Conservation (phyloP, 768 basidiomycete species). For the Cystofilobasidium capitatum region DNA sequence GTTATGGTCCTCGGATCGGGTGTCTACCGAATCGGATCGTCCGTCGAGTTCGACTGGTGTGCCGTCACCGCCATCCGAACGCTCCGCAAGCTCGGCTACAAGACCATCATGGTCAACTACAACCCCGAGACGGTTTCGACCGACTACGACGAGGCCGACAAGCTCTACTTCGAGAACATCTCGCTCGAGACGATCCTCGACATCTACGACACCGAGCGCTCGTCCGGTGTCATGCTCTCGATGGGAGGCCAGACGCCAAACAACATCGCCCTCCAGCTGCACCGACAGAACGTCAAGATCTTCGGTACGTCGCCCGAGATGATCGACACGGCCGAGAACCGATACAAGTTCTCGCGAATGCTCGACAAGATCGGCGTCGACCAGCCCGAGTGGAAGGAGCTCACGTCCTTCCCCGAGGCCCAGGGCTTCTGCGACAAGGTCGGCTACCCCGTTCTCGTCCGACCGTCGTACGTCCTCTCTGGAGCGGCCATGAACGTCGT, state of each 20-base stretch:
- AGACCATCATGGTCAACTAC: slow-evolving; percentile 99
- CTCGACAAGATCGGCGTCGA: slow-evolving; percentile 91
- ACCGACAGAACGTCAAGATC: slow-evolving; percentile 79
- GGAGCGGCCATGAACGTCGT: slow-evolving; percentile 99
- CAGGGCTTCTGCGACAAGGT: slow-evolving; percentile 83
- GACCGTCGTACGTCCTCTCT: slow-evolving; percentile 95
- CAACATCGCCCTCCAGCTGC: slow-evolving; percentile 93
- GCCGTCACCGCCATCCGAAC: slow-evolving; percentile 96
- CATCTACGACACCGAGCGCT: slow-evolving; percentile 90
- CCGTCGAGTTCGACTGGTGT: slow-evolving; percentile 99
- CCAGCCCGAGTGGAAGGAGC: slow-evolving; percentile 93
- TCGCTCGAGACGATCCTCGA: slow-evolving; percentile 99
- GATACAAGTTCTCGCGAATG: slow-evolving; percentile 97
- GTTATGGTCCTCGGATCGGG: slow-evolving; percentile 99
- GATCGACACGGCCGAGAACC: slow-evolving; percentile 95
- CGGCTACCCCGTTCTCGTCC: slow-evolving; percentile 92
- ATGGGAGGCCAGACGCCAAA: slow-evolving; percentile 99
- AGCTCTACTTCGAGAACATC: slow-evolving; percentile 96
- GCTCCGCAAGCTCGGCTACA: slow-evolving; percentile 80
- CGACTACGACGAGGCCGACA: slow-evolving; percentile 98
- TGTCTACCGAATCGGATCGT: slow-evolving; percentile 95
- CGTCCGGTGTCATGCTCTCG: slow-evolving; percentile 87
- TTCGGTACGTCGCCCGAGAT: slow-evolving; percentile 92
- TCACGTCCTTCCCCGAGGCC: slow-evolving; percentile 74
- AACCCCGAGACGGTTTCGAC: slow-evolving; percentile 99